These are phyloP conservation scores for Cyberlindnera galapagoensis DNA, from an alignment of 805 yeast genomes.

Conservation along the genomic window DNA sequence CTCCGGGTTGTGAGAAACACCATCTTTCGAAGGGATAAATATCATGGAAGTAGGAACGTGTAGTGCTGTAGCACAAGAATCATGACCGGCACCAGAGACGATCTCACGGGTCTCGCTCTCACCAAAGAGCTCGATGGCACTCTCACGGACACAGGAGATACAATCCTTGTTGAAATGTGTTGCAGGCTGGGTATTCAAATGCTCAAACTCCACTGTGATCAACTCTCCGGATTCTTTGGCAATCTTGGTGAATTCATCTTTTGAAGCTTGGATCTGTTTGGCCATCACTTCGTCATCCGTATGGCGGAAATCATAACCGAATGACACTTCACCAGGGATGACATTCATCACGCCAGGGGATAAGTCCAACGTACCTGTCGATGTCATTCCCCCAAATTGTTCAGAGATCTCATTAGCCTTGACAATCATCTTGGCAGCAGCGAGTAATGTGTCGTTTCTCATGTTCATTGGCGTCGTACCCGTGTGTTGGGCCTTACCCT, in stretches of 20 bases:
- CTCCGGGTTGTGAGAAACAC: constrained; percentile 59
- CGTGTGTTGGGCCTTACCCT: constrained; percentile 64
- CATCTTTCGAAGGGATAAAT: constrained; percentile 63
- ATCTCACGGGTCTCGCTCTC: constrained; percentile 37
- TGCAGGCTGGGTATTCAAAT: constrained; percentile 46
- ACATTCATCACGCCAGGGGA: constrained; percentile 62
- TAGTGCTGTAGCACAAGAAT: constrained; percentile 52
- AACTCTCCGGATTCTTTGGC: constrained; percentile 26
- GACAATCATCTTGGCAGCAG: constrained; percentile 51
- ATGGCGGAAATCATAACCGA: constrained; percentile 59
- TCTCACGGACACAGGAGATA: constrained; percentile 42
- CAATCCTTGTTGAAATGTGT: constrained; percentile 49
- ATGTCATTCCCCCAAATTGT: constrained; percentile 44
- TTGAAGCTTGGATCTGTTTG: constrained; percentile 32
- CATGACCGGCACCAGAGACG: constrained; percentile 71
- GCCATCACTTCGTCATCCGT: constrained; percentile 36
- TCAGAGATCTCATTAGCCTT: constrained; percentile 50
- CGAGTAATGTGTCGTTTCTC: constrained; percentile 55
- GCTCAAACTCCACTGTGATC: constrained; percentile 35
- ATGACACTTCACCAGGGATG: constrained; percentile 54
- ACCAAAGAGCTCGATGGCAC: constrained; percentile 47
- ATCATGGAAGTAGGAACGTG: constrained; percentile 68
- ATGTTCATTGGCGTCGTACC: constrained; percentile 65
- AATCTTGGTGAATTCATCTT: constrained; percentile 31
- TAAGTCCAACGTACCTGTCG: constrained; percentile 52